Conservation (phyloP, 805 yeast species). For the Suhomyces prunicola region DNA sequence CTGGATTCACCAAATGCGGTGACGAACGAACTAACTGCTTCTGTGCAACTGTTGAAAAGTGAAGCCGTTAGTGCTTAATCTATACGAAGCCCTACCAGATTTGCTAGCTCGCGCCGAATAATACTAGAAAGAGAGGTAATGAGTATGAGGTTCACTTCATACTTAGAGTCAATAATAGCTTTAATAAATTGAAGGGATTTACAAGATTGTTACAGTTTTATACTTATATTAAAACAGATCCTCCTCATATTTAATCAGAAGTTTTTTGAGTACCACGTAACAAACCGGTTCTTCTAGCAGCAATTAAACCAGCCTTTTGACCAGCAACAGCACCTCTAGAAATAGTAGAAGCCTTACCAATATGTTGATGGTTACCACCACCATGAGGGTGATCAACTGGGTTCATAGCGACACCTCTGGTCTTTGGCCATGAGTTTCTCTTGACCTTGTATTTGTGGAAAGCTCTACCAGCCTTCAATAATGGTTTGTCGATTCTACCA, state of each 20-base stretch:
- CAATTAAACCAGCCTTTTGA: conserved; percentile 99
- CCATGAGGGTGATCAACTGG: conserved; percentile 99
- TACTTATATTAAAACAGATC: conserved; percentile 2
- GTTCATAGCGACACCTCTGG: conserved; percentile 99
- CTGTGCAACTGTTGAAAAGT: background rate
- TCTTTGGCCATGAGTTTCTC: conserved; percentile 99
- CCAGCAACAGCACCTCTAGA: conserved; percentile 99
- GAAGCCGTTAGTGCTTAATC: background rate
- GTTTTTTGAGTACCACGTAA: conserved; percentile 98
- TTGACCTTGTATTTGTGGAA: conserved; percentile 99
- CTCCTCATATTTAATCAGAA: conserved; percentile 28
- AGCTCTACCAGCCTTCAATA: conserved; percentile 99
- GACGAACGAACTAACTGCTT: background rate
- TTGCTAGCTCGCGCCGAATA: background rate
- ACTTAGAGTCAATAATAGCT: too few species aligned
- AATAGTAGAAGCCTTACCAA: conserved; percentile 99
- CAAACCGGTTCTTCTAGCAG: conserved; percentile 99
- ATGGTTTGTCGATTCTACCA: conserved; percentile 99
- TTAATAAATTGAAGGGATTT: too few species aligned
- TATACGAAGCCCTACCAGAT: background rate
- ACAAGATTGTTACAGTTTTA: background rate
- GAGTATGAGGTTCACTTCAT: too few species aligned
- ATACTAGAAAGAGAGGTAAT: too few species aligned
- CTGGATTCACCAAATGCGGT: too few species aligned
- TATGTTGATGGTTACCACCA: conserved; percentile 99